phyloP scores from a whole-genome alignment of 768 basidiomycete species.

The Auriscalpium orientale region DNA sequence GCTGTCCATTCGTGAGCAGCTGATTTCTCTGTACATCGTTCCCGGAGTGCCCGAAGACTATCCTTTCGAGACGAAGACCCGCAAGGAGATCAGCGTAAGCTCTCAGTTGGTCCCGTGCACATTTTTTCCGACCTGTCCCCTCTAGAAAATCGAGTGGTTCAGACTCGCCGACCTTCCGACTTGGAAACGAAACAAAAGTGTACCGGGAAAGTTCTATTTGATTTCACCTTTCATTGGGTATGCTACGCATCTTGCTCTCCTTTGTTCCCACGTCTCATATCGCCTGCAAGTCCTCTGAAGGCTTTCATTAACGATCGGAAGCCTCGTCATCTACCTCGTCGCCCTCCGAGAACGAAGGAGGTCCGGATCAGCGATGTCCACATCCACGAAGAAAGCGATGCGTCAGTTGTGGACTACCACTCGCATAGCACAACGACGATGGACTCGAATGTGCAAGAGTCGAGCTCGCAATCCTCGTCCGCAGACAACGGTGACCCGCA shows the following conservation, averaged over 20 bases:
- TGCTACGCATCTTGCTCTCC: constrained; percentile 18
- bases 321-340: constrained; percentile 40
- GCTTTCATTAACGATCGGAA: constrained; percentile 59
- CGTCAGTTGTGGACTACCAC: constrained; percentile 14
- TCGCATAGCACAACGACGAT: constrained; percentile 22
- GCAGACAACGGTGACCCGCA: constrained; percentile 53
- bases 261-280: constrained; percentile 5
- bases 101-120: constrained; percentile 2
- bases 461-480: constrained; percentile 61
- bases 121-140: constrained; percentile 14
- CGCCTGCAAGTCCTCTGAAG: constrained; percentile 46
- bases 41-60: constrained; percentile 83
- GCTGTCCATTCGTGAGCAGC: constrained; percentile 83
- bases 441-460: constrained; percentile 39
- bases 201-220: constrained; percentile 82
- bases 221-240: constrained; percentile 91
- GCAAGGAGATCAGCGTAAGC: constrained; percentile 96
- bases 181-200: constrained; percentile 74
- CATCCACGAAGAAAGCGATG: constrained; percentile 22
- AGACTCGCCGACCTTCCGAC: constrained; percentile 81
- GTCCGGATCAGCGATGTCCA: constrained; percentile 9
- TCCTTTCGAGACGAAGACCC: constrained; percentile 84
- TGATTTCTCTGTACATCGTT: constrained; percentile 86
- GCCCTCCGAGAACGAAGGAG: constrained; percentile 23
- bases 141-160: constrained; percentile 96